Conservation (phyloP, 1,284 basidiomycete genomes). For the Crucibulum cyathiforme region DNA sequence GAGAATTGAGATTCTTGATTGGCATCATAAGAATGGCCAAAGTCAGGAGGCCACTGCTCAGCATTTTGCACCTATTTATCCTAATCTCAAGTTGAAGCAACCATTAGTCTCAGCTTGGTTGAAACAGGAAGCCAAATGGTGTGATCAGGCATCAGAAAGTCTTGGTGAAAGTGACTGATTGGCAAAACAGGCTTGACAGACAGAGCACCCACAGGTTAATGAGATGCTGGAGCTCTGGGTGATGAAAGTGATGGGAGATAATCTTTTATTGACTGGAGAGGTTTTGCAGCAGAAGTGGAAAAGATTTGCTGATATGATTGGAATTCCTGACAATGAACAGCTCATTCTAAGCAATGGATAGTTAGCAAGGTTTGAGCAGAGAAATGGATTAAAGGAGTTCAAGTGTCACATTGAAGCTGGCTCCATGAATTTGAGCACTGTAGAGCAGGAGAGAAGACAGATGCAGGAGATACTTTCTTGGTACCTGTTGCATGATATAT, state of each 20-base stretch:
- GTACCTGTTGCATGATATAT: conserved; percentile 34
- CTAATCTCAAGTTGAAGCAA: conserved; percentile 19
- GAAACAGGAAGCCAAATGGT: conserved; percentile 13
- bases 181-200: conserved; percentile 11
- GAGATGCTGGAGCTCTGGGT: conserved; percentile 35
- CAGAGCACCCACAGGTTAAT: conserved; percentile 31
- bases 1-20: conserved; percentile 28
- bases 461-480: conserved; percentile 24
- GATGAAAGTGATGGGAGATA: conserved; percentile 24
- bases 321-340: conserved; percentile 27
- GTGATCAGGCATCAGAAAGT: neutral
- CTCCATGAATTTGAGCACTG: conserved; percentile 17
- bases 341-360: conserved; percentile 38
- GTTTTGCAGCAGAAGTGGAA: conserved; percentile 21
- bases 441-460: conserved; percentile 21
- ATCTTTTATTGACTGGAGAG: conserved; percentile 25
- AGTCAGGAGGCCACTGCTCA: conserved; percentile 26
- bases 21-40: conserved; percentile 18
- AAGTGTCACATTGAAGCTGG: conserved; percentile 40
- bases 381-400: conserved; percentile 26
- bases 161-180: neutral
- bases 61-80: conserved; percentile 23
- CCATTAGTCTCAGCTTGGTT: conserved; percentile 18
- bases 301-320: conserved; percentile 25
- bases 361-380: conserved; percentile 29